phyloP scores from a whole-genome alignment of 2,329 filamentous ascomycete species.

The Calonectria pseudoreteaudii region DNA sequence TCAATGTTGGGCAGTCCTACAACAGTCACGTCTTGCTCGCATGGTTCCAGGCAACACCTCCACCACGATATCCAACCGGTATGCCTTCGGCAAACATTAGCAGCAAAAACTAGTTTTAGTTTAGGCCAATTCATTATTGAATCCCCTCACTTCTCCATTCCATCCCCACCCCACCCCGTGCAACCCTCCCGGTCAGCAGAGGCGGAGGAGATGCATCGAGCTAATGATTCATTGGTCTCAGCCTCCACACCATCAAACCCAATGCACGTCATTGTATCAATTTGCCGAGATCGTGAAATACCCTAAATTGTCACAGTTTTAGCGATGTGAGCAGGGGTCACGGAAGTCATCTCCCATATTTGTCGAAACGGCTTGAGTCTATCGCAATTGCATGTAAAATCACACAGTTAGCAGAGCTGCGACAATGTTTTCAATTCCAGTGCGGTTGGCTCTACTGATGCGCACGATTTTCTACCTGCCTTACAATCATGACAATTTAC shows the following conservation, averaged over 20 bases:
- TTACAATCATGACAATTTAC: slow-evolving; percentile 48
- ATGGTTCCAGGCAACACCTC: neutral
- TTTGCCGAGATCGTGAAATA: neutral
- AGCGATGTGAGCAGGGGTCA: slow-evolving; percentile 1
- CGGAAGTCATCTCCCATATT: slow-evolving; percentile 27
- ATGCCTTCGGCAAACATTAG: slow-evolving; percentile 11
- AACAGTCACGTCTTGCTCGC: neutral
- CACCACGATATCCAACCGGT: neutral
- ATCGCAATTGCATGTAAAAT: neutral
- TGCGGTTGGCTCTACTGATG: neutral
- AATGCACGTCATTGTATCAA: slow-evolving; percentile 3
- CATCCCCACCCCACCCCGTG: neutral
- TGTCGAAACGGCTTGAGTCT: neutral
- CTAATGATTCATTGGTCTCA: slow-evolving; percentile 27
- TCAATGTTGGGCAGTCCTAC: neutral
- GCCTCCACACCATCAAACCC: neutral
- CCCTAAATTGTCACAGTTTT: neutral
- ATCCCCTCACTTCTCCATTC: slow-evolving; percentile 3
- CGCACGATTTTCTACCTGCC: neutral
- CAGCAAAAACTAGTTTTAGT: neutral
- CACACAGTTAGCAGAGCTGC: neutral
- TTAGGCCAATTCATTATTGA: neutral
- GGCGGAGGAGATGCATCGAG: neutral
- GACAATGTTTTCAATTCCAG: neutral
- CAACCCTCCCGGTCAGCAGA: slow-evolving; percentile 2